phyloP scores from a whole-genome alignment of 1,284 basidiomycete genomes.

The Cutaneotrichosporon sp. region DNA sequence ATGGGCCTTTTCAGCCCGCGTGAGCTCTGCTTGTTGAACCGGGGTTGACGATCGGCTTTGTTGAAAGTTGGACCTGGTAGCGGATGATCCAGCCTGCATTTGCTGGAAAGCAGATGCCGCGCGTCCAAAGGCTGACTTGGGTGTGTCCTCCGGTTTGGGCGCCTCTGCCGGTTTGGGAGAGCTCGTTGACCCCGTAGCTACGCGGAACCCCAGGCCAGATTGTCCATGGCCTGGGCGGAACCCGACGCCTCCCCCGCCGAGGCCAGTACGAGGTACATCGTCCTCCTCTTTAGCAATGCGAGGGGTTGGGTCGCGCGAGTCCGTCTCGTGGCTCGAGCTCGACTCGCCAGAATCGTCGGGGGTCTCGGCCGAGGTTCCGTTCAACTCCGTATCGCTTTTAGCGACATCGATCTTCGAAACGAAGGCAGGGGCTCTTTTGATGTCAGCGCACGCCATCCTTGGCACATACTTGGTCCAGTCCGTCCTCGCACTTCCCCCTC shows the following conservation, averaged over 20 bases:
- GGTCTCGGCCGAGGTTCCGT: not conserved
- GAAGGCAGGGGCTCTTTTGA: constrained; percentile 66
- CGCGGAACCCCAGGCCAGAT: not conserved
- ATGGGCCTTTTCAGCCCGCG: constrained; percentile 67
- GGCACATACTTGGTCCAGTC: constrained; percentile 61
- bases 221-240: not conserved
- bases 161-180: not conserved
- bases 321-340: not conserved
- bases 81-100: not conserved
- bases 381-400: constrained; percentile 30
- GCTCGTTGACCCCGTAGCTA: not conserved
- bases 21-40: constrained; percentile 57
- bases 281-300: constrained; percentile 20
- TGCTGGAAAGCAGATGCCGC: not conserved
- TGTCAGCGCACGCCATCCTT: not conserved
- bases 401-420: constrained; percentile 16
- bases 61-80: constrained; percentile 14
- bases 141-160: not conserved
- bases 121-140: constrained; percentile 1
- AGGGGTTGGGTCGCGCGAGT: constrained; percentile 27
- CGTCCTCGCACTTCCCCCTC: constrained; percentile 59
- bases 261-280: not conserved
- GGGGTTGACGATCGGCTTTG: constrained; percentile 22
- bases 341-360: constrained; percentile 15
- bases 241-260: not conserved